A percentile compares a stretch with the other conserved stretches of the same genome.
phyloP scores from a whole-genome alignment of 345 rosid genomes.

The Boechera stricta region DNA sequence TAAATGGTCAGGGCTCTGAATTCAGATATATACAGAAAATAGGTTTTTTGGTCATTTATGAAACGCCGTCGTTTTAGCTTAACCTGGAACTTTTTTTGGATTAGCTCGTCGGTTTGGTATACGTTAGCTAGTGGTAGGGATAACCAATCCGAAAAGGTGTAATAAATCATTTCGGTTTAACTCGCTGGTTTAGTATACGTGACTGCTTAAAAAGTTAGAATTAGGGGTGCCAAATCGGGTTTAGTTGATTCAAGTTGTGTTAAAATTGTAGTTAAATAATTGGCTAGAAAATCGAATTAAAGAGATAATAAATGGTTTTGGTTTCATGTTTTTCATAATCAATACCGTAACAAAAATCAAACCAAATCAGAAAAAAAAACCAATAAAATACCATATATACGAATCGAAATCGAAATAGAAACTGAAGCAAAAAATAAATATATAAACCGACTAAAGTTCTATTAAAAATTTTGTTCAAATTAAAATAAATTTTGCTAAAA shows the following conservation, averaged over 20 bases:
- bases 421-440: too few relatives aligned
- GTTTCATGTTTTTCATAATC: neutral
- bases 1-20: neutral
- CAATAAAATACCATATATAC: too few relatives aligned
- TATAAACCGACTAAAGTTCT: too few relatives aligned
- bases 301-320: neutral
- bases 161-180: too few relatives aligned
- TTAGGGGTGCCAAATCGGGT: neutral
- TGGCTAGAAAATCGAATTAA: neutral
- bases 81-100: neutral
- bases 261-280: neutral
- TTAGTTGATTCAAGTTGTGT: neutral
- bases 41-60: slow-evolving; percentile 12
- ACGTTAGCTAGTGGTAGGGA: neutral
- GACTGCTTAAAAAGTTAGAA: too few relatives aligned
- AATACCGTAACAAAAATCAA: neutral
- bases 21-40: neutral
- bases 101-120: slow-evolving; percentile 5
- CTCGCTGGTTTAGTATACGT: too few relatives aligned
- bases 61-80: neutral
- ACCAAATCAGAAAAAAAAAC: neutral
- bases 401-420: too few relatives aligned
- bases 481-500: neutral
- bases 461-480: too few relatives aligned
- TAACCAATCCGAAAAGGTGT: too few relatives aligned